Evolutionary conservation across 371 early-diverging fungal genomes (phyloP).

Genomic region (Rhizopus sp.): DNA sequence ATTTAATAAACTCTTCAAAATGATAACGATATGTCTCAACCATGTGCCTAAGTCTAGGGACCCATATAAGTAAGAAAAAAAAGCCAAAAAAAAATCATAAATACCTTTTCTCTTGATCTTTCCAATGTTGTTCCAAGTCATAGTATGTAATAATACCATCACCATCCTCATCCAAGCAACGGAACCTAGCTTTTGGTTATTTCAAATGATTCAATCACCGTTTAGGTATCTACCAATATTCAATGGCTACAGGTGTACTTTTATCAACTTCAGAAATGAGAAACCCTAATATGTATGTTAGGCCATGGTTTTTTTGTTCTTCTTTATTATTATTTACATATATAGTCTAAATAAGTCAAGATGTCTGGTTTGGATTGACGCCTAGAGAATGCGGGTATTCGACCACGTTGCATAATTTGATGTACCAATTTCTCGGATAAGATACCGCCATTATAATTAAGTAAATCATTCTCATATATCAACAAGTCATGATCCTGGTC

Average conservation of each 20-base stretch:
- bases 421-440: constrained; percentile 60
- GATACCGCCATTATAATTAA: constrained; percentile 65
- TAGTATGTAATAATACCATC: constrained; percentile 85
- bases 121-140: constrained; percentile 84
- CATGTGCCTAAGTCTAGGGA: constrained; percentile 9
- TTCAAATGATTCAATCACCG: not conserved
- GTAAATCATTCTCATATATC: constrained; percentile 63
- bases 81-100: not conserved
- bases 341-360: constrained; percentile 60
- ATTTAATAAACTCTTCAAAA: constrained; percentile 35
- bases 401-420: constrained; percentile 59
- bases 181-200: constrained; percentile 55
- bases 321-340: constrained; percentile 47
- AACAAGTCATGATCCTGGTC: constrained; percentile 78
- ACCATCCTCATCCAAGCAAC: constrained; percentile 87
- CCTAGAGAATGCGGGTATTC: constrained; percentile 32
- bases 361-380: constrained; percentile 8
- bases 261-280: constrained; percentile 89
- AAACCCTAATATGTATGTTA: constrained; percentile 60
- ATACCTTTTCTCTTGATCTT: constrained; percentile 69
- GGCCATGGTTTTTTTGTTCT: not conserved
- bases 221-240: constrained; percentile 71
- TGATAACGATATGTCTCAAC: constrained; percentile 6
- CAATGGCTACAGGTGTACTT: constrained; percentile 72
- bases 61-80: constrained; percentile 22